phyloP scores from a whole-genome alignment of 345 rosid genomes.

The Mangifera indica region DNA sequence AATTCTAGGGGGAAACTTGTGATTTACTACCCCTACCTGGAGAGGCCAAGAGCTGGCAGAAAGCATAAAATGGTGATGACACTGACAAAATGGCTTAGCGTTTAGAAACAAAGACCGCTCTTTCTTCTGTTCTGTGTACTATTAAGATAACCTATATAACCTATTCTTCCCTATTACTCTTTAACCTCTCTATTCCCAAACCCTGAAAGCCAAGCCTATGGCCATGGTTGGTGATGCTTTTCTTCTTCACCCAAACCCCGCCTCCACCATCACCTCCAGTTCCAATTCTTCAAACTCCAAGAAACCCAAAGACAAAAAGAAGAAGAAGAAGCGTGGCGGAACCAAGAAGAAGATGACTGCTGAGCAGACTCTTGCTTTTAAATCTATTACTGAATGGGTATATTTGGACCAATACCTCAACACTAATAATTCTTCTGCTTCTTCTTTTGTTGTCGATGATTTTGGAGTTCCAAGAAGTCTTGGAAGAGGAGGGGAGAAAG shows the following conservation, averaged over 20 bases:
- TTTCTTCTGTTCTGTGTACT: no score
- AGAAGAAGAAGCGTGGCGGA: slow-evolving; percentile 80
- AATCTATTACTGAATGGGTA: slow-evolving; percentile 72
- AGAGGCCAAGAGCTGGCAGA: no score
- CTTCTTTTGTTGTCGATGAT: slow-evolving; percentile 46
- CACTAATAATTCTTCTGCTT: slow-evolving; percentile 27
- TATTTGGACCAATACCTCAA: slow-evolving; percentile 36
- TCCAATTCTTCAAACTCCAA: neutral
- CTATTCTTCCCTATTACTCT: neutral
- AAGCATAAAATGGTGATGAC: no score
- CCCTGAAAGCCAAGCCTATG: neutral
- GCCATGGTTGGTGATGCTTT: slow-evolving; percentile 16
- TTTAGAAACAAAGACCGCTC: no score
- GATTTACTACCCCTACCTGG: no score
- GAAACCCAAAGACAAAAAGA: slow-evolving; percentile 48
- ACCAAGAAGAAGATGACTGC: slow-evolving; percentile 64
- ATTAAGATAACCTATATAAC: no score
- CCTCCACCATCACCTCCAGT: neutral
- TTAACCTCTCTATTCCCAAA: neutral
- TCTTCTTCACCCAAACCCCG: neutral
- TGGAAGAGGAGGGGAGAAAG: slow-evolving; percentile 36
- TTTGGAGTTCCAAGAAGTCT: slow-evolving; percentile 50
- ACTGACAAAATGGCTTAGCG: no score
- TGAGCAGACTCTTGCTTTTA: slow-evolving; percentile 67
- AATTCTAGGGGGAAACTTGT: no score